phyloP scores from a whole-genome alignment of 2,329 filamentous ascomycete species.

The Aspergillus quadricinctus region DNA sequence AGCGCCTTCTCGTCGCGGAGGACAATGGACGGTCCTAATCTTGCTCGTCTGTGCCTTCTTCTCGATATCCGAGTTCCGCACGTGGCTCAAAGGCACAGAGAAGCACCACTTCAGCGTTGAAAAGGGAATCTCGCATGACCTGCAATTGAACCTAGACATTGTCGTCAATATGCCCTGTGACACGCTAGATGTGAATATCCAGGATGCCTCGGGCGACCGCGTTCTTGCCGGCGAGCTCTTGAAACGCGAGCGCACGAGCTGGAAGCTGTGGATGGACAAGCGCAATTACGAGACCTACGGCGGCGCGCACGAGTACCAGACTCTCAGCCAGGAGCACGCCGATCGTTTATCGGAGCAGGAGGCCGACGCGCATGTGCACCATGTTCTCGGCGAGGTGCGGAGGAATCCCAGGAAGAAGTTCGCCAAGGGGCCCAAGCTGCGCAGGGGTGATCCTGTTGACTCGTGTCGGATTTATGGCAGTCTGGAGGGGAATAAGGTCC shows the following conservation, averaged over 20 bases:
- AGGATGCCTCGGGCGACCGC: constrained; percentile 88
- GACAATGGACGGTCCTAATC: constrained; percentile 89
- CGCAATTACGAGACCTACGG: constrained; percentile 56
- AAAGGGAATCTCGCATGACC: constrained; percentile 76
- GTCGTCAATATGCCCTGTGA: constrained; percentile 83
- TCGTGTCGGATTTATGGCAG: constrained; percentile 87
- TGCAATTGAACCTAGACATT: constrained; percentile 96
- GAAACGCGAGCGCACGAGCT: constrained; percentile 71
- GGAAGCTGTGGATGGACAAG: constrained; percentile 73
- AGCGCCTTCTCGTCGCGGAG: constrained; percentile 75
- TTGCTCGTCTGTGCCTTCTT: constrained; percentile 69
- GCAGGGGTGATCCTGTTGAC: constrained; percentile 55
- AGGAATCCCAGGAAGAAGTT: constrained; percentile 63
- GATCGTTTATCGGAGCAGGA: constrained; percentile 45
- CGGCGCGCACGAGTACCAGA: constrained; percentile 54
- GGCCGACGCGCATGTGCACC: constrained; percentile 79
- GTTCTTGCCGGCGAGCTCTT: constrained; percentile 77
- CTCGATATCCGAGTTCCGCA: constrained; percentile 68
- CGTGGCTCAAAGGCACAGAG: constrained; percentile 82
- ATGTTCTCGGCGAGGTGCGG: constrained; percentile 73
- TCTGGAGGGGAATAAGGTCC: constrained; percentile 90
- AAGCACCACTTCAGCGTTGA: constrained; percentile 90
- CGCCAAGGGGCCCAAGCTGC: constrained; percentile 67
- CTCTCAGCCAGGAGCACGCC: constrained; percentile 61
- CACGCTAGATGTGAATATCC: constrained; percentile 92